Base-by-base conservation (phyloP, 2,329 filamentous ascomycete species). In the Alternaria longipes region DNA sequence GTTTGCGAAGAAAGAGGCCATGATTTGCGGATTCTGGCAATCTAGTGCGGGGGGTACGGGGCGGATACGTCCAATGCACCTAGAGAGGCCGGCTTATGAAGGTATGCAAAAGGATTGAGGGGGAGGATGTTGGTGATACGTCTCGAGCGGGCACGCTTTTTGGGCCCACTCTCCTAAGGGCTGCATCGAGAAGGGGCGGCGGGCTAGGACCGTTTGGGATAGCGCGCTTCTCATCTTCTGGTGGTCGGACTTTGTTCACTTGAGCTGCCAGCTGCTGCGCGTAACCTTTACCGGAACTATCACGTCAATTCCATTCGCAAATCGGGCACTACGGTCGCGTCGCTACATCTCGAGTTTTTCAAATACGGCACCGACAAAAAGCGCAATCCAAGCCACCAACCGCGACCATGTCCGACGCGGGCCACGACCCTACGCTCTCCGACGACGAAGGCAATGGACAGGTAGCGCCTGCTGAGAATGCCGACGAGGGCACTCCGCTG, bases 1-100 rank as follows among this genome's bases (percentile, higher is more conserved):
- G 68, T 75, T 79, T 71, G 76, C 78, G 73, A 80, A 80, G 69
- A 80, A 80, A 59, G 77, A 79, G 64, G 78, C 73, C 78, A 79
- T 79, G 58, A 54, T 71, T 49, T 64, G 65, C 61, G 54, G 49
- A 50, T 52, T 56, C 50, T 24, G 47, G 47, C 34, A 61, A 51
- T 57, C 52, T 52, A 46, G 63, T 62, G 61, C 53, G 14, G 38
- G 44, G 58, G 55, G 32, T 28, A 56, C 34, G 56, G 60, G 44
- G 51, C 47, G 59, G 63, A 59, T 60, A 42, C 56, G 41, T 53
- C 50, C 26, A 45, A 51, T 60, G 54, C 60, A 60, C 49, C 60
- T 63, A 62, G 54, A 49, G 52, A 66, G 51, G 59, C 63, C 56
- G 64, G 64, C 54, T 62, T 63, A 34, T 65, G 64, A 55, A 66